Conservation (phyloP, 2,329 filamentous ascomycete genomes). For the Periglandula ipomoeae region DNA sequence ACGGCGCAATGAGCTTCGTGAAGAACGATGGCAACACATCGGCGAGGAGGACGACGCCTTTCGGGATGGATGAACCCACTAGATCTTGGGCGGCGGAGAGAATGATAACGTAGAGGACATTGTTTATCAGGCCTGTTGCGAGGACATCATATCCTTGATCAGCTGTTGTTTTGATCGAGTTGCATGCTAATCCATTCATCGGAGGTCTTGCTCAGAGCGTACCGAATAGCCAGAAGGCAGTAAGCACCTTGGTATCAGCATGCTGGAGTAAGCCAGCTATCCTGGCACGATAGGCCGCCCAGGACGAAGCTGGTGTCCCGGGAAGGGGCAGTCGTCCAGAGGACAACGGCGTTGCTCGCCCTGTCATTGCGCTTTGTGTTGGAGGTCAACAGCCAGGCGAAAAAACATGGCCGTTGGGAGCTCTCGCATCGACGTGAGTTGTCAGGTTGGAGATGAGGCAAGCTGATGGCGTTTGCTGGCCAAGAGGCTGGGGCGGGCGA, state of each 20-base stretch:
- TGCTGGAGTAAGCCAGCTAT: slow-evolving; percentile 54
- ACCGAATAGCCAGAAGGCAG: slow-evolving; percentile 95
- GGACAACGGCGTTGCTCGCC: slow-evolving; percentile 31
- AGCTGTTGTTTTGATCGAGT: not conserved
- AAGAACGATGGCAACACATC: slow-evolving; percentile 86
- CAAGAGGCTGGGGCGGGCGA: not conserved
- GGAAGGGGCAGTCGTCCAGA: slow-evolving; percentile 47
- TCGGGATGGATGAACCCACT: slow-evolving; percentile 81
- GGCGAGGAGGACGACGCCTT: slow-evolving; percentile 85
- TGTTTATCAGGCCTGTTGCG: slow-evolving; percentile 59
- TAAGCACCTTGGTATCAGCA: slow-evolving; percentile 60
- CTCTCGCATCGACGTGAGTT: not conserved
- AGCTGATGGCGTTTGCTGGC: not conserved
- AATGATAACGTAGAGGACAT: slow-evolving; percentile 95
- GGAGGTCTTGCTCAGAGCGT: slow-evolving; percentile 10
- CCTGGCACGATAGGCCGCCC: slow-evolving; percentile 63
- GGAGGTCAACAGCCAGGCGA: not conserved
- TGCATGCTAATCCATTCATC: accelerated
- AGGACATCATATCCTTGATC: not conserved
- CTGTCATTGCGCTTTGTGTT: slow-evolving; percentile 20
- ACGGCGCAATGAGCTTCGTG: slow-evolving; percentile 81
- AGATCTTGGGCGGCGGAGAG: slow-evolving; percentile 92
- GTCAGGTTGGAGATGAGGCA: not conserved
- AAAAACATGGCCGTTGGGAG: not conserved
- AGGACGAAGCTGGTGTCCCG: slow-evolving; percentile 54